These are phyloP conservation scores for Dothideomycetidae sp. DNA, from an alignment of 2,329 filamentous ascomycete genomes.

Conservation along the genomic window DNA sequence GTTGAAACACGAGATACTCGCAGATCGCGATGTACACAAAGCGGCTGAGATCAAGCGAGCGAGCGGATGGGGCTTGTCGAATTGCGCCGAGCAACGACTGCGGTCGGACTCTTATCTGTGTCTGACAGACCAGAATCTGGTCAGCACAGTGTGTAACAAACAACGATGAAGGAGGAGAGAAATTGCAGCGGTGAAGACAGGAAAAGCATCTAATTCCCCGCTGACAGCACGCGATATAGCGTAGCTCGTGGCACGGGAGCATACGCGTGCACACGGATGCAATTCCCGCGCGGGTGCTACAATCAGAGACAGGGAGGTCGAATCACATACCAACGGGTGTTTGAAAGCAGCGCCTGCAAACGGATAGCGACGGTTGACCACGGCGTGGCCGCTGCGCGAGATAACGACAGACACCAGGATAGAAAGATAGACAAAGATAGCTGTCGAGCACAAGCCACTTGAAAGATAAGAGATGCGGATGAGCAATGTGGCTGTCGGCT, in stretches of 20 bases:
- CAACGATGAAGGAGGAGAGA: no score
- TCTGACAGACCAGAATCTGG: not conserved
- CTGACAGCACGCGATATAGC: no score
- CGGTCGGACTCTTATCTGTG: not conserved
- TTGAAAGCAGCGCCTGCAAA: no score
- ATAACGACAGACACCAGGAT: no score
- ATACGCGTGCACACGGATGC: no score
- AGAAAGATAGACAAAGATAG: no score
- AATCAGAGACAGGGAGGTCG: not conserved
- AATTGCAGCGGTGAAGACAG: not conserved
- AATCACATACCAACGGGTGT: not conserved
- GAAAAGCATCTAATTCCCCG: not conserved
- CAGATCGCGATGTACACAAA: conserved; percentile 2
- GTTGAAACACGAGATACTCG: conserved; percentile 8
- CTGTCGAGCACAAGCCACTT: no score
- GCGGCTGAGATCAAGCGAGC: not conserved
- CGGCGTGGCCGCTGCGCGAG: not conserved
- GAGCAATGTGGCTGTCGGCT: no score
- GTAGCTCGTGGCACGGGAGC: no score
- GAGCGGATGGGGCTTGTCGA: not conserved
- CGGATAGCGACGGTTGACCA: not conserved
- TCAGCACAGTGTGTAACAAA: not conserved
- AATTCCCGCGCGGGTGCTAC: no score
- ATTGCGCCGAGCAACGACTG: not conserved
- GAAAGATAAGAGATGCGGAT: no score